A percentile compares a stretch with the other conserved stretches of the same genome.
Conservation (phyloP, 495 filamentous ascomycete genomes). For the Podospora pseudopauciseta region DNA sequence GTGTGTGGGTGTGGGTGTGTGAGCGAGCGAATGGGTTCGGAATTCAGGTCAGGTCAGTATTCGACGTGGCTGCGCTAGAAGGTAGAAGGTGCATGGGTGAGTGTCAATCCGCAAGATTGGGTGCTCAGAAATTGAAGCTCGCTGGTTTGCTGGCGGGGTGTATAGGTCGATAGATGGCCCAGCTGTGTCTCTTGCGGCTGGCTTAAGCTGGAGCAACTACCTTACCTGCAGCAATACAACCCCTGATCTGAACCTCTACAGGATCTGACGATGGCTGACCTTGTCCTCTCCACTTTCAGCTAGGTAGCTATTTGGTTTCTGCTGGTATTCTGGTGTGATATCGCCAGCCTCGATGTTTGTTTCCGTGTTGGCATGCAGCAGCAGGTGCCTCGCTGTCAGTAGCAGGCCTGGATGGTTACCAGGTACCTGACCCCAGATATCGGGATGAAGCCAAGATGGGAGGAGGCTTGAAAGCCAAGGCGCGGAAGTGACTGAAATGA, state of each 20-base stretch:
- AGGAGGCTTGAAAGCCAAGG: conserved; percentile 5
- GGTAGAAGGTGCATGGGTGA: not conserved
- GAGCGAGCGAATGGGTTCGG: not conserved
- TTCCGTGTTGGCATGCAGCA: conserved; percentile 5
- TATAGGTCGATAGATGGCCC: not conserved
- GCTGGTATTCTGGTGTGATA: not conserved
- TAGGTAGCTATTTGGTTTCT: not conserved
- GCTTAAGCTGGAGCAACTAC: conserved; percentile 9
- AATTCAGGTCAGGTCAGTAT: conserved; percentile 6
- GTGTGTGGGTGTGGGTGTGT: not conserved
- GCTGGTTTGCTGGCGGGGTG: conserved; percentile 12
- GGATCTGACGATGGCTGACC: not conserved
- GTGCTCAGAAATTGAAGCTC: conserved; percentile 1
- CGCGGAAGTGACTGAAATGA: conserved; percentile 12
- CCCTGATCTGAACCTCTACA: not conserved
- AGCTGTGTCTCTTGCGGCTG: conserved; percentile 18
- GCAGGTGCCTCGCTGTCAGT: not conserved
- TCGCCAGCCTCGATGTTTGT: conserved; percentile 17
- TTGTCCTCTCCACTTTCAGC: not conserved
- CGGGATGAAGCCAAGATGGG: conserved; percentile 3
- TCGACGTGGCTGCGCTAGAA: conserved; percentile 3
- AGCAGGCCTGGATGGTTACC: not conserved
- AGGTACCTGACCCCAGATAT: not conserved
- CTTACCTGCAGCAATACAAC: not conserved
- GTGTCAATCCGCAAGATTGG: not conserved